Conservation (phyloP, 2,329 filamentous ascomycete genomes). For the Rosellinia necatrix region DNA sequence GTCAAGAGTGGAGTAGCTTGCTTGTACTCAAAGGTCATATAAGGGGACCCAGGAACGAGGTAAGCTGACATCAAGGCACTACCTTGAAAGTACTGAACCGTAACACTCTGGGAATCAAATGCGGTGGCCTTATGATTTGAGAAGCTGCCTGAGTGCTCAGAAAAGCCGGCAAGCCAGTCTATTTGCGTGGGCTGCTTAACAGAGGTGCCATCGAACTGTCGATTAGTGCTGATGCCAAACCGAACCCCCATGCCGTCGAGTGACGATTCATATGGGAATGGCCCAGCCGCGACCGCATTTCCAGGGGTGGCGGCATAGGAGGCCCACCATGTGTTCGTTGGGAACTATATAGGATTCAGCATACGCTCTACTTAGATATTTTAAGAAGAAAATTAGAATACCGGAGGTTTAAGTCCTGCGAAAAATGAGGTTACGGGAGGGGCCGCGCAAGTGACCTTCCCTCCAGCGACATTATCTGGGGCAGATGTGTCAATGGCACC, state of each 20-base stretch:
- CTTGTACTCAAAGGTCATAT: conserved; percentile 10
- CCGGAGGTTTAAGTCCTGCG: conserved; percentile 13
- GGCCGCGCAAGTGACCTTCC: conserved; percentile 2
- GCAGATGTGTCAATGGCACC: conserved; percentile 7
- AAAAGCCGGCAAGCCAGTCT: conserved; percentile 10
- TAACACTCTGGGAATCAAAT: conserved; percentile 14
- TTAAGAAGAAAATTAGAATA: neutral
- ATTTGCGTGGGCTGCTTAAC: conserved; percentile 19
- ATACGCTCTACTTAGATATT: neutral
- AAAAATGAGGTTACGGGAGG: conserved; percentile 14
- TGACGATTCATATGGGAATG: conserved; percentile 14
- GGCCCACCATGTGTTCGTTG: conserved; percentile 17
- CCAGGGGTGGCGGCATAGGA: conserved; percentile 13
- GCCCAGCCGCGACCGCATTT: conserved; percentile 9
- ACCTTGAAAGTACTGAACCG: conserved; percentile 15
- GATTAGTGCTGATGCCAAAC: conserved; percentile 8
- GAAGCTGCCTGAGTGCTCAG: conserved; percentile 9
- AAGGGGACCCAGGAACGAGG: conserved; percentile 16
- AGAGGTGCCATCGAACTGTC: conserved; percentile 13
- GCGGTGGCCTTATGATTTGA: conserved; percentile 15
- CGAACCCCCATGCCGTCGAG: neutral
- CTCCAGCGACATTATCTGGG: conserved; percentile 1
- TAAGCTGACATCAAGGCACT: conserved; percentile 4
- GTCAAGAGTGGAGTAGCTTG: conserved; percentile 11
- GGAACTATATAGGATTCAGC: conserved; percentile 8